phyloP scores from a whole-genome alignment of 495 filamentous ascomycete species.

The Penicillium turbatum region DNA sequence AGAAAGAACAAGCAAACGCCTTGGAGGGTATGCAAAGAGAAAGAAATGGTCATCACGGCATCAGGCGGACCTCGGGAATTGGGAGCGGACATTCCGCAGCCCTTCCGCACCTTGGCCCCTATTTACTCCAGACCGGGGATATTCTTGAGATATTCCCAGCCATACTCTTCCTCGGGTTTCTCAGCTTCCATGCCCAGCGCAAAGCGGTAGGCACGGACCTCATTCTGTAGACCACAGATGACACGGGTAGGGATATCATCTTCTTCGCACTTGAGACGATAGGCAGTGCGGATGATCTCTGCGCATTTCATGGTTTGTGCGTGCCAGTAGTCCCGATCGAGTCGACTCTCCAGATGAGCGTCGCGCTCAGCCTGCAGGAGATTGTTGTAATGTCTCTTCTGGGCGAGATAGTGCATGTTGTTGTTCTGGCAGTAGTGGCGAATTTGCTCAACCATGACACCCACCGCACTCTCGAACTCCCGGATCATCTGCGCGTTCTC shows the following conservation, averaged over 20 bases:
- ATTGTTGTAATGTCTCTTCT: constrained; percentile 57
- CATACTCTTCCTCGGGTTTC: constrained; percentile 50
- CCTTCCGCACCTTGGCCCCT: background rate
- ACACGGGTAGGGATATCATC: constrained; percentile 46
- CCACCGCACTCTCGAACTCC: constrained; percentile 54
- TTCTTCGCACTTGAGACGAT: constrained; percentile 47
- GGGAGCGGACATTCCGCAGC: background rate
- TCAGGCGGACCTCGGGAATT: constrained; percentile 1
- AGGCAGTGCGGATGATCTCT: constrained; percentile 50
- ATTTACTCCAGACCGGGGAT: constrained; percentile 35
- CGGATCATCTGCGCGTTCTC: constrained; percentile 52
- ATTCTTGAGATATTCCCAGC: constrained; percentile 50
- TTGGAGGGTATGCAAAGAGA: constrained; percentile 6
- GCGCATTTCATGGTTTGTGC: constrained; percentile 50
- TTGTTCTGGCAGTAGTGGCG: constrained; percentile 59
- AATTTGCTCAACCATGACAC: constrained; percentile 56
- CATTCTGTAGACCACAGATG: constrained; percentile 50
- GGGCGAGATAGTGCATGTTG: constrained; percentile 52
- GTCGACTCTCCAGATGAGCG: constrained; percentile 51
- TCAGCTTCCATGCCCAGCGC: constrained; percentile 52
- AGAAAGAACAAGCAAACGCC: constrained; percentile 1
- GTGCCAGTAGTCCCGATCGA: constrained; percentile 65
- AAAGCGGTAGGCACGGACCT: constrained; percentile 51
- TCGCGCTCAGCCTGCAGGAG: constrained; percentile 56
- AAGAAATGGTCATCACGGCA: constrained; percentile 13